Conservation (phyloP, 495 filamentous ascomycete genomes). For the Articulospora tetracladia region DNA sequence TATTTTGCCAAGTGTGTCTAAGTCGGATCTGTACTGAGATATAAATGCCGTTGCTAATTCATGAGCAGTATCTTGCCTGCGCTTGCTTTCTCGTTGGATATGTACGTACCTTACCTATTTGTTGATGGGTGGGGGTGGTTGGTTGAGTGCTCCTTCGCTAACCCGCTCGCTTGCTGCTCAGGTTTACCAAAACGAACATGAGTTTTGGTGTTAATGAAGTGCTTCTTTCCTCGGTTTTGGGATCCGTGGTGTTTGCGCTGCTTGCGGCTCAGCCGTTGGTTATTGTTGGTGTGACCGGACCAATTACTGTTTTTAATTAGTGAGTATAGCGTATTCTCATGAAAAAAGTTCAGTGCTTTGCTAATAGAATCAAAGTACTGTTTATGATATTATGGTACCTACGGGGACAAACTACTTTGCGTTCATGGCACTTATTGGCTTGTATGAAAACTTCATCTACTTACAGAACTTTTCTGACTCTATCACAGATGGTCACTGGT, state of each 20-base stretch:
- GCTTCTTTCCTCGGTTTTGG: slow-evolving; percentile 72
- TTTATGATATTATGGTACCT: slow-evolving; percentile 74
- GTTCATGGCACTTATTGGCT: slow-evolving; percentile 83
- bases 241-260: slow-evolving; percentile 70
- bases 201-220: slow-evolving; percentile 85
- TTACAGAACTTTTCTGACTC: slow-evolving; percentile 28
- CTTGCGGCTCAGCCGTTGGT: slow-evolving; percentile 76
- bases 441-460: slow-evolving; percentile 35
- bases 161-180: slow-evolving; percentile 13
- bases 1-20: slow-evolving; percentile 74
- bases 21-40: neutral
- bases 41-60: slow-evolving; percentile 16
- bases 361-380: slow-evolving; percentile 43
- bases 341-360: neutral
- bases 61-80: slow-evolving; percentile 68
- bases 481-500: slow-evolving; percentile 59
- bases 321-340: slow-evolving; percentile 27
- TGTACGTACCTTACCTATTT: slow-evolving; percentile 43
- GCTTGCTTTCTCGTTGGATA: slow-evolving; percentile 79
- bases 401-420: slow-evolving; percentile 69
- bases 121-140: neutral
- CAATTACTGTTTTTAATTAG: slow-evolving; percentile 85
- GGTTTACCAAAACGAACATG: slow-evolving; percentile 66
- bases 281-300: slow-evolving; percentile 89
- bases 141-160: neutral